Evolutionary conservation across 441 rosid species (phyloP), one percentile per base, ranked within the genome.

Genomic region (Geranium incanum): DNA sequence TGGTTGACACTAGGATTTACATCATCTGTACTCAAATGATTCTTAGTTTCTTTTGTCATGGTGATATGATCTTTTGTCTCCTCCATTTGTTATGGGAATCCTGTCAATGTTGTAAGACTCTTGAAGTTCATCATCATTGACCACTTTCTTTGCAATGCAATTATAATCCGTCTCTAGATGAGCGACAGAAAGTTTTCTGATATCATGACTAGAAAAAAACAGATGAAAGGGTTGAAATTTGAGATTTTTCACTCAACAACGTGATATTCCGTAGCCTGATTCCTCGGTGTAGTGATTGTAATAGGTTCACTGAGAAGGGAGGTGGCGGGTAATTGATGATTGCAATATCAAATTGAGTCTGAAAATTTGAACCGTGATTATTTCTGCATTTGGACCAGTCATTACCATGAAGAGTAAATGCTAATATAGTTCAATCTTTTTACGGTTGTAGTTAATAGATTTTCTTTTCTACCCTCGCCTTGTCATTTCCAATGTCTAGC

Each of bases 61-160:
- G 23, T 62, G 66, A 62, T 13, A 62, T 23, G 15, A 63, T 63
- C n/a, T 63, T 63, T 7, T 62, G 66, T 63, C 67, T 63, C n/a
- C 38, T n/a, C n/a, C n/a, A 28, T 7, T 63, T 28, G 38, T 63
- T 13, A 63, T 23, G 36, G 11, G 67, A 63, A 63, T 33, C 67
- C 36, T 9, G 15, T 13, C 2, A 28, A 13, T 28, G 67, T 28
- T 23, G 39, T 21, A 63, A 37, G 28, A 9, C 1, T 63, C 15
- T 13, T 63, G 38, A 62, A 63, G 67, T 63, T 23, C 28, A 12
- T 3, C 5, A 2, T 28, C 5, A 6, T 41, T 5, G 45, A 41
- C 45, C 6, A 5, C 6, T 6, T 41, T 41, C 45, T 41, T 41
- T 41, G 45, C 45, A 41, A 9, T 41, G 45, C 7, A 9, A 5